A percentile compares a stretch with the other conserved stretches of the same genome.
Conservation (phyloP, 371 early-diverging fungal genomes). For the Lichtheimia ramosa region DNA sequence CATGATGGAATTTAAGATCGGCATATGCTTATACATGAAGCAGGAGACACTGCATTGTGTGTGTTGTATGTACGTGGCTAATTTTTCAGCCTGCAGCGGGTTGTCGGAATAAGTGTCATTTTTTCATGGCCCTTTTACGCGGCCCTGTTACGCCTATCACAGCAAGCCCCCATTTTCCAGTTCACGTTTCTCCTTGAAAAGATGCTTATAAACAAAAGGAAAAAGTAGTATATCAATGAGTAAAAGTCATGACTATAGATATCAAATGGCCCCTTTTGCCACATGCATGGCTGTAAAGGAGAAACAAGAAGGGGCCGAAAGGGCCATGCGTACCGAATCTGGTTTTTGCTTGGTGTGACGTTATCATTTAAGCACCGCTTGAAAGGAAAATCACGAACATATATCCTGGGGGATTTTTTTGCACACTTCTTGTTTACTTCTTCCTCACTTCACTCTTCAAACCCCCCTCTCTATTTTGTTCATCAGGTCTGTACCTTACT, state of each 20-base stretch:
- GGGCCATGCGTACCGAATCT: background rate
- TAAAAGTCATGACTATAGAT: too few species aligned
- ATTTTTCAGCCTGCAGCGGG: conserved; percentile 9
- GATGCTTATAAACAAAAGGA: too few species aligned
- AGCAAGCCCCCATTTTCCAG: background rate
- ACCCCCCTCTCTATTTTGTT: conserved; percentile 15
- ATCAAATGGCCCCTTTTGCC: too few species aligned
- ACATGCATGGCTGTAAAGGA: too few species aligned
- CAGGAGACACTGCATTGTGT: background rate
- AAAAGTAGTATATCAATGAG: too few species aligned
- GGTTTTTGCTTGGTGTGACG: conserved; percentile 15
- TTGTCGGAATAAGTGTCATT: background rate
- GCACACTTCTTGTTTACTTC: conserved; percentile 10
- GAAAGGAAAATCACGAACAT: conserved; percentile 14
- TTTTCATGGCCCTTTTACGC: conserved; percentile 14
- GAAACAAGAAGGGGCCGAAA: too few species aligned
- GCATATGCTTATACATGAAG: background rate
- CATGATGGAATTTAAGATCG: too few species aligned
- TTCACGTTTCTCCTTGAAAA: too few species aligned
- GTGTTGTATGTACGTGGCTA: conserved; percentile 1
- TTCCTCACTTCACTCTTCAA: conserved; percentile 8
- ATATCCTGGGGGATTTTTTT: conserved; percentile 7
- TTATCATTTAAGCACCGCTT: conserved; percentile 11
- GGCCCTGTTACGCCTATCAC: conserved; percentile 15
- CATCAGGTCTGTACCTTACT: conserved; percentile 12